phyloP scores from a whole-genome alignment of 257 asterid species.

The Agastache rugosa region DNA sequence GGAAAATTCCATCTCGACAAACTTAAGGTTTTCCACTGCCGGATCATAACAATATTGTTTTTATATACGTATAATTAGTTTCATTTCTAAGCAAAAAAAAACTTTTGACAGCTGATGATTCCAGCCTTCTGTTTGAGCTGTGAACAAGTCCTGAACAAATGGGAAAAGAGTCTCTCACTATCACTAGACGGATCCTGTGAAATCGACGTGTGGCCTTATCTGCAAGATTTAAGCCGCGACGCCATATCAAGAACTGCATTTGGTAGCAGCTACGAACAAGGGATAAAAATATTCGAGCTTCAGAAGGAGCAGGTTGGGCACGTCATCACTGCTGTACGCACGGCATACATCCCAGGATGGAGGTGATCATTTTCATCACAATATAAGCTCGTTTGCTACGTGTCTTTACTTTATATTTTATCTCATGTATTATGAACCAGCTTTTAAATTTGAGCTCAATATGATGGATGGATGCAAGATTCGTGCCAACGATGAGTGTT shows the following conservation, averaged over 20 bases:
- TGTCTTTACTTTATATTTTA: too few species aligned
- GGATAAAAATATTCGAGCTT: conserved; percentile 33
- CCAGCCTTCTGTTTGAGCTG: conserved; percentile 30
- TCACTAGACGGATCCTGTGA: neutral
- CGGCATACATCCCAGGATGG: conserved; percentile 22
- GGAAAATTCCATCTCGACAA: too few species aligned
- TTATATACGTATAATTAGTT: too few species aligned
- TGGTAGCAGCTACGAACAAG: conserved; percentile 33
- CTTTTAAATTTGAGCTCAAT: too few species aligned
- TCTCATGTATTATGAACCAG: too few species aligned
- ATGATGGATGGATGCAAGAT: too few species aligned
- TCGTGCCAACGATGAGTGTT: too few species aligned
- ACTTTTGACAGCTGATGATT: conserved; percentile 13
- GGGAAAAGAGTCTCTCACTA: neutral
- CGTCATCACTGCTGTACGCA: neutral
- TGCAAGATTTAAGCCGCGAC: neutral
- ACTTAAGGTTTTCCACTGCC: too few species aligned
- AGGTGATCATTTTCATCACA: conserved; percentile 21
- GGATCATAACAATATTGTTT: too few species aligned
- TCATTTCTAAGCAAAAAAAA: too few species aligned
- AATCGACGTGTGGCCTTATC: neutral
- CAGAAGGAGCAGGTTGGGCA: conserved; percentile 29
- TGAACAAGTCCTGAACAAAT: conserved; percentile 27
- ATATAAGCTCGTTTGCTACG: too few species aligned
- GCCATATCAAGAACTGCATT: conserved; percentile 8